Evolutionary conservation across 352 stramenopile genomes (phyloP).

Genomic region (Phytophthora cryptogea): DNA sequence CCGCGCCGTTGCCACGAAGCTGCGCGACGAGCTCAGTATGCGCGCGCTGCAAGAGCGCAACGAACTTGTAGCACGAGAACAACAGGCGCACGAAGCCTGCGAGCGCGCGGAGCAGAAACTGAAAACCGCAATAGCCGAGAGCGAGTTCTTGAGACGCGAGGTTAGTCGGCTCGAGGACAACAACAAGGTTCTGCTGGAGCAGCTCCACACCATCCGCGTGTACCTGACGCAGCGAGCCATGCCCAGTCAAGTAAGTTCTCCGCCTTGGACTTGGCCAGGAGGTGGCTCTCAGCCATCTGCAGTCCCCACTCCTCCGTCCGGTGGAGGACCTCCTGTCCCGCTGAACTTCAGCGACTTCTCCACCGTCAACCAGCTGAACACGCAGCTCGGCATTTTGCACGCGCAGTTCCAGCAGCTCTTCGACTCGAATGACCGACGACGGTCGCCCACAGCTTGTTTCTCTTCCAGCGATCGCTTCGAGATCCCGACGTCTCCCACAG

Average conservation of each 20-base stretch:
- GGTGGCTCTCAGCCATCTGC: constrained; percentile 1
- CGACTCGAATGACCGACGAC: constrained; percentile 37
- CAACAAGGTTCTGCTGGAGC: constrained; percentile 63
- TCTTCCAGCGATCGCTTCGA: constrained; percentile 49
- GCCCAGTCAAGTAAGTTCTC: constrained; percentile 15
- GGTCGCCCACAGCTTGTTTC: constrained; percentile 11
- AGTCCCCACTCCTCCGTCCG: neutral
- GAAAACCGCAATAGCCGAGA: constrained; percentile 43
- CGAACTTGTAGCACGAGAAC: constrained; percentile 33
- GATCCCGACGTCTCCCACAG: constrained; percentile 34
- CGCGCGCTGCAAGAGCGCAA: constrained; percentile 41
- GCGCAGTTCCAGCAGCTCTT: constrained; percentile 68
- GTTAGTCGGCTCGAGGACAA: constrained; percentile 59
- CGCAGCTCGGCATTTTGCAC: constrained; percentile 55
- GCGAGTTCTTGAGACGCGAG: constrained; percentile 56
- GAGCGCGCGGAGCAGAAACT: constrained; percentile 47
- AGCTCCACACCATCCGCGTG: constrained; percentile 60
- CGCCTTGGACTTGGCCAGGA: constrained; percentile 19
- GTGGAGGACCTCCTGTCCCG: constrained; percentile 4
- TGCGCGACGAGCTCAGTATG: constrained; percentile 40
- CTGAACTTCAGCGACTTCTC: constrained; percentile 38
- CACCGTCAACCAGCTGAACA: constrained; percentile 49
- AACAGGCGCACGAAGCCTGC: constrained; percentile 32
- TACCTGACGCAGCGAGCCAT: constrained; percentile 59
- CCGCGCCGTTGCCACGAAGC: constrained; percentile 34